Percentiles rank a stretch among this genome's conserved stretches.
These are phyloP conservation scores for Dactylellina cionopaga DNA, from an alignment of 2,329 filamentous ascomycete genomes.

Conservation along the genomic window DNA sequence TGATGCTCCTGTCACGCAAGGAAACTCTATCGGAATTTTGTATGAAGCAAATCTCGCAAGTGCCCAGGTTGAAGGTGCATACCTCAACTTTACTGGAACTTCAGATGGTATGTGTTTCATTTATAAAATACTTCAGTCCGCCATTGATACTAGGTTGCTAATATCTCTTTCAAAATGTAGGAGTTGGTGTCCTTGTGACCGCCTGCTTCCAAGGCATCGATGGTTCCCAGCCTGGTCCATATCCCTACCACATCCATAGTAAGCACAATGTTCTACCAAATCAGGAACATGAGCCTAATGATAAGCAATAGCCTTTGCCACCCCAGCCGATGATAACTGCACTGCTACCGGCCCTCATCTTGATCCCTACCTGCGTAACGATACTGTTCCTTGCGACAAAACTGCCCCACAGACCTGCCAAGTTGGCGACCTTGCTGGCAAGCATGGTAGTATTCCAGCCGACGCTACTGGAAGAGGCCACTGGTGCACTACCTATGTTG, in stretches of 20 bases:
- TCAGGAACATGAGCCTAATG: not conserved
- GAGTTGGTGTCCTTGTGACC: slow-evolving; percentile 25
- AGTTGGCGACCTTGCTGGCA: slow-evolving; percentile 79
- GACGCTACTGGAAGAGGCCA: slow-evolving; percentile 2
- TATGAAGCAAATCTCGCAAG: slow-evolving; percentile 36
- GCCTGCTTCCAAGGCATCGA: slow-evolving; percentile 25
- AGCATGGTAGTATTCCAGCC: slow-evolving; percentile 68
- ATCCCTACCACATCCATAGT: slow-evolving; percentile 46
- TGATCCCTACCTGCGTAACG: slow-evolving; percentile 74
- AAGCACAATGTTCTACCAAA: not conserved
- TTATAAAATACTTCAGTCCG: not conserved
- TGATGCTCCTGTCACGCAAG: slow-evolving; percentile 25
- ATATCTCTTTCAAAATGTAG: not conserved
- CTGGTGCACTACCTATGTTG: slow-evolving; percentile 38
- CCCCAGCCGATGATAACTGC: slow-evolving; percentile 69
- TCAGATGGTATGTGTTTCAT: slow-evolving; percentile 28
- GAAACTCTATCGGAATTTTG: slow-evolving; percentile 23
- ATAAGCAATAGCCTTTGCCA: slow-evolving; percentile 24
- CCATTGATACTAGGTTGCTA: not conserved
- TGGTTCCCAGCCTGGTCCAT: slow-evolving; percentile 31
- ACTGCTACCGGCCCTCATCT: slow-evolving; percentile 74
- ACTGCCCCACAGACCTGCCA: slow-evolving; percentile 72
- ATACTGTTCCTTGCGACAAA: slow-evolving; percentile 70
- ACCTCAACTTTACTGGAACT: slow-evolving; percentile 43
- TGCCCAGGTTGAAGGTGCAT: slow-evolving; percentile 6